These are phyloP conservation scores for Blastomyces emzantsi DNA, from an alignment of 2,329 filamentous ascomycete genomes.

Conservation along the genomic window DNA sequence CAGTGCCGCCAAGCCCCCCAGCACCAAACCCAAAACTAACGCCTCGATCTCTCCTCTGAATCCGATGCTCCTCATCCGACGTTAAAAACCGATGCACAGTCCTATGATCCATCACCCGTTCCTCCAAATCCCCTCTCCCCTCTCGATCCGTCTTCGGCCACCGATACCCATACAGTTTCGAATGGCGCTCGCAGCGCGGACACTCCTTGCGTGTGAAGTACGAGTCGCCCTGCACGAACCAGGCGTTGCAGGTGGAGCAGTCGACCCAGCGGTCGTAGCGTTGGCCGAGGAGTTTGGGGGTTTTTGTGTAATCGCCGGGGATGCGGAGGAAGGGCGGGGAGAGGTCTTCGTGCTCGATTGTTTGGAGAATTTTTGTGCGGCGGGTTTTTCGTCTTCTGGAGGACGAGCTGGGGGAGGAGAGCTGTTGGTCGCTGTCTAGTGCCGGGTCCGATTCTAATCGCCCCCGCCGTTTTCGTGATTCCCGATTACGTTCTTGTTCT, in stretches of 20 bases:
- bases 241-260: conserved; percentile 70
- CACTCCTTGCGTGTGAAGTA: conserved; percentile 81
- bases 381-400: conserved; percentile 19
- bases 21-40: conserved; percentile 25
- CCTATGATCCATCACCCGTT: conserved; percentile 71
- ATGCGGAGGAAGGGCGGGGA: conserved; percentile 38
- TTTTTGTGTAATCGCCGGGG: conserved; percentile 76
- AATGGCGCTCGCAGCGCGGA: conserved; percentile 88
- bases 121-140: conserved; percentile 60
- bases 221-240: conserved; percentile 81
- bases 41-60: conserved; percentile 31
- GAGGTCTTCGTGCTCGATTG: conserved; percentile 29
- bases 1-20: background rate
- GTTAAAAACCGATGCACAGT: conserved; percentile 75
- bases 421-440: background rate
- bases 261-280: conserved; percentile 76
- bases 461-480: background rate
- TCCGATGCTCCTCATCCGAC: conserved; percentile 53
- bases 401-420: conserved; percentile 9
- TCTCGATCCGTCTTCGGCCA: conserved; percentile 93
- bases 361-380: conserved; percentile 23
- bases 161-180: conserved; percentile 85
- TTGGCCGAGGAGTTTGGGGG: conserved; percentile 63
- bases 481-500: background rate
- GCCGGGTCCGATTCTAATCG: background rate